A percentile compares a stretch with the other conserved stretches of the same genome.
These are phyloP conservation scores for Pestalotiopsis fici DNA, from an alignment of 2,329 filamentous ascomycete genomes.

Conservation along the genomic window DNA sequence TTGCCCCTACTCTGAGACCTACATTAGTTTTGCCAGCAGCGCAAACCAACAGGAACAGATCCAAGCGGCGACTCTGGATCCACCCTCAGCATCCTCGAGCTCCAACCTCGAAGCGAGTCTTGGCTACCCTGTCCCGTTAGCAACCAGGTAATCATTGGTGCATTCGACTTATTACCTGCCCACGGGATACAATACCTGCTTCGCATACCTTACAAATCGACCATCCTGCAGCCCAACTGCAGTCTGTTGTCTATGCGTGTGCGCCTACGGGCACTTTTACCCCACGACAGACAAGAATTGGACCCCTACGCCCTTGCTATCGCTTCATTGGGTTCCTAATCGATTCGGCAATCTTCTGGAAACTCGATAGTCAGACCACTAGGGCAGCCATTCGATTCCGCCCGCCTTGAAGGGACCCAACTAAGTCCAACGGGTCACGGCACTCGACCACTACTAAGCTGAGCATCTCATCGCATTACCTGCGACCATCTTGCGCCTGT, in stretches of 20 bases:
- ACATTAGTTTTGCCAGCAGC: background rate
- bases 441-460: background rate
- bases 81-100: background rate
- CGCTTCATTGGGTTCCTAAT: conserved; percentile 5
- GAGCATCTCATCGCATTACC: background rate
- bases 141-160: background rate
- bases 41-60: background rate
- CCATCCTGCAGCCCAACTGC: conserved; percentile 8
- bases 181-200: background rate
- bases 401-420: background rate
- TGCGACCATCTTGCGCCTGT: background rate
- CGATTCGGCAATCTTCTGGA: background rate
- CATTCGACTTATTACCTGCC: too few relatives aligned
- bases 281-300: conserved; percentile 4
- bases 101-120: background rate
- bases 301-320: conserved; percentile 2
- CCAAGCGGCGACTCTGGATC: background rate
- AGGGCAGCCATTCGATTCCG: background rate
- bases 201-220: background rate
- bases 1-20: background rate
- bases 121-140: background rate
- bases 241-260: background rate
- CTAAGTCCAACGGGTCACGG: background rate
- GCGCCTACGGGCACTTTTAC: conserved; percentile 6
- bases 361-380: background rate